These are phyloP conservation scores for Akanthomyces lecanii DNA, from an alignment of 2,329 filamentous ascomycete species.

Conservation along the genomic window DNA sequence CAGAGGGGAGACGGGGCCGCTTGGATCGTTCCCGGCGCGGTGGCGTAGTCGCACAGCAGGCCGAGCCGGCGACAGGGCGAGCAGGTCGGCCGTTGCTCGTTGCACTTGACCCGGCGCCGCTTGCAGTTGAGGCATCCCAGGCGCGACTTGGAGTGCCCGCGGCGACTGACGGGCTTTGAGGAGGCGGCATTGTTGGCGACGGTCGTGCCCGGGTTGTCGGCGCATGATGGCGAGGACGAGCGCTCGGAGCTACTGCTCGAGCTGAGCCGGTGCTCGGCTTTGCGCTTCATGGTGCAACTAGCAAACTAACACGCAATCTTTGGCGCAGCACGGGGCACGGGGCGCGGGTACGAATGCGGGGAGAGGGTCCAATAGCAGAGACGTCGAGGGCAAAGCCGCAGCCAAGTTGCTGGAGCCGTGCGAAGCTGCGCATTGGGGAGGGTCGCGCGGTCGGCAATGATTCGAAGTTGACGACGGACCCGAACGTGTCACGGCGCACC, in stretches of 20 bases:
- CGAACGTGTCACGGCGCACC: neutral
- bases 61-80: constrained; percentile 32
- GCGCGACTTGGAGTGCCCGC: constrained; percentile 28
- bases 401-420: neutral
- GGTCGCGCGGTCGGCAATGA: neutral
- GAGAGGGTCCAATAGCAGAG: no score
- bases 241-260: constrained; percentile 1
- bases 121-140: constrained; percentile 33
- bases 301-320: neutral
- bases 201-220: neutral
- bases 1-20: constrained; percentile 27
- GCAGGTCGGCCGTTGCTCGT: constrained; percentile 27
- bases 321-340: neutral
- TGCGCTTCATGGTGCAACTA: constrained; percentile 10
- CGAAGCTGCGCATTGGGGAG: neutral
- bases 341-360: no score
- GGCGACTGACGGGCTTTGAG: constrained; percentile 4
- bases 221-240: neutral
- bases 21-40: constrained; percentile 19
- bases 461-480: neutral
- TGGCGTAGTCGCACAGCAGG: constrained; percentile 30
- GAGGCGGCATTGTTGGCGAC: neutral
- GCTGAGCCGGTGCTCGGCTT: neutral
- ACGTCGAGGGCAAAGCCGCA: neutral
- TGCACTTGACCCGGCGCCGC: constrained; percentile 30